phyloP scores from a whole-genome alignment of 106 monocot species.

The Dendrobium chrysotoxum region DNA sequence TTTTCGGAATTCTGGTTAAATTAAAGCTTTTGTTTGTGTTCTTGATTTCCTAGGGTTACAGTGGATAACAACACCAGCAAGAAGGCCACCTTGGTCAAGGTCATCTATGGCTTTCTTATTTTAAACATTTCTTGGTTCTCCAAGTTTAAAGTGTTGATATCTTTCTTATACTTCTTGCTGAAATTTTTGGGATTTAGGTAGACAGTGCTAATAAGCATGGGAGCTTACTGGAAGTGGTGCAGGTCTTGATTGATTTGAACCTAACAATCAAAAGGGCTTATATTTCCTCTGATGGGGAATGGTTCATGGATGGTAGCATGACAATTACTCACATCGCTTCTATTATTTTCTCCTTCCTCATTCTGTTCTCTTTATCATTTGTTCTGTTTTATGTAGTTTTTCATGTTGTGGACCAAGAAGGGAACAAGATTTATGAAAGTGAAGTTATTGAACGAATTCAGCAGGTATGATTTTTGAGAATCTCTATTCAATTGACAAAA shows the following conservation, averaged over 20 bases:
- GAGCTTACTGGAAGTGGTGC: slow-evolving; percentile 84
- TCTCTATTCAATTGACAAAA: neutral
- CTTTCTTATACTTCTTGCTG: slow-evolving; percentile 7
- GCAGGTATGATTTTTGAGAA: slow-evolving; percentile 26
- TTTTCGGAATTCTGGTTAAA: neutral
- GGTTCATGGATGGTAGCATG: slow-evolving; percentile 93
- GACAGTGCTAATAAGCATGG: slow-evolving; percentile 84
- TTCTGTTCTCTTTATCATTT: neutral
- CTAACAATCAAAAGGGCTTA: slow-evolving; percentile 82
- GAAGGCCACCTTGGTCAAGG: slow-evolving; percentile 76
- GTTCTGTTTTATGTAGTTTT: slow-evolving; percentile 25
- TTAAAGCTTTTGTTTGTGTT: slow-evolving; percentile 36
- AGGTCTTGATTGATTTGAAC: slow-evolving; percentile 86
- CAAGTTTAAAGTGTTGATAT: neutral
- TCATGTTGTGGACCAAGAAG: slow-evolving; percentile 45
- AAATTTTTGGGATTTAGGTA: slow-evolving; percentile 41
- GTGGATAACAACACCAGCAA: slow-evolving; percentile 78
- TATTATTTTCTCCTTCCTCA: neutral
- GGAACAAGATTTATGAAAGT: slow-evolving; percentile 42
- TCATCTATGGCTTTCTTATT: slow-evolving; percentile 2
- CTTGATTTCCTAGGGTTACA: slow-evolving; percentile 71
- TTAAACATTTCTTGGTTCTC: slow-evolving; percentile 7
- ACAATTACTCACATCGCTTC: slow-evolving; percentile 38
- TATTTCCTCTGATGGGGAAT: slow-evolving; percentile 89
- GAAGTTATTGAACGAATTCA: slow-evolving; percentile 52